Evolutionary conservation across 768 basidiomycete species (phyloP).

Genomic region (Suillus hirtellus): DNA sequence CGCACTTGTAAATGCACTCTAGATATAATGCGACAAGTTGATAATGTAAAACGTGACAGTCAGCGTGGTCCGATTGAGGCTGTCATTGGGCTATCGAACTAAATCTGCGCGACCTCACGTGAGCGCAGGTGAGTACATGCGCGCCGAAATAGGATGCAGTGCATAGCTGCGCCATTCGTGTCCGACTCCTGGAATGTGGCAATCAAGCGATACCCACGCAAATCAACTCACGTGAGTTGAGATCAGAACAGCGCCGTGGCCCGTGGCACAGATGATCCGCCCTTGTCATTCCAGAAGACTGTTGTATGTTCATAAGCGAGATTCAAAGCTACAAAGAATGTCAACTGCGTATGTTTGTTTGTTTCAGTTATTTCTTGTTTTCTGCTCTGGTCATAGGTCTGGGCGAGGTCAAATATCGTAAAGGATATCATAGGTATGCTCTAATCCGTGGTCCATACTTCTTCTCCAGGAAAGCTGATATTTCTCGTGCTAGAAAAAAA

Average conservation of each 20-base stretch:
- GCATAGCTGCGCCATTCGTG: not conserved
- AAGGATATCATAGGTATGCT: constrained; percentile 3
- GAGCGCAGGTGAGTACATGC: not conserved
- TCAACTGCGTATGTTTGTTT: not conserved
- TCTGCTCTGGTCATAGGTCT: not conserved
- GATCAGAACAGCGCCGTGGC: not conserved
- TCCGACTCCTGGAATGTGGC: not conserved
- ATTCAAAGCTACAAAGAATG: not conserved
- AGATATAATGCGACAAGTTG: too few species aligned
- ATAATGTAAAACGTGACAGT: not conserved
- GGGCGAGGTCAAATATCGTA: not conserved
- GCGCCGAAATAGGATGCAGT: not conserved
- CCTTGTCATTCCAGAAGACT: not conserved
- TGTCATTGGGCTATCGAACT: not conserved
- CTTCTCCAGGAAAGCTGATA: constrained; percentile 1
- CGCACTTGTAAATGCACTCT: not conserved
- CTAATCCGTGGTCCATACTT: not conserved
- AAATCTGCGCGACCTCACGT: not conserved
- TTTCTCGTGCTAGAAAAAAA: not conserved
- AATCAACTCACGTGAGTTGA: not conserved
- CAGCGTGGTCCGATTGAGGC: not conserved
- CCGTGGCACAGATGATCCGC: not conserved
- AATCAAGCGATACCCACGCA: not conserved
- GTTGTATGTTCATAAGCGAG: not conserved
- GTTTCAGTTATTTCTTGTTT: not conserved